Percentiles rank a stretch among this genome's conserved stretches.
These are phyloP conservation scores for Halenospora varia DNA, from an alignment of 495 filamentous ascomycete species.

Conservation along the genomic window DNA sequence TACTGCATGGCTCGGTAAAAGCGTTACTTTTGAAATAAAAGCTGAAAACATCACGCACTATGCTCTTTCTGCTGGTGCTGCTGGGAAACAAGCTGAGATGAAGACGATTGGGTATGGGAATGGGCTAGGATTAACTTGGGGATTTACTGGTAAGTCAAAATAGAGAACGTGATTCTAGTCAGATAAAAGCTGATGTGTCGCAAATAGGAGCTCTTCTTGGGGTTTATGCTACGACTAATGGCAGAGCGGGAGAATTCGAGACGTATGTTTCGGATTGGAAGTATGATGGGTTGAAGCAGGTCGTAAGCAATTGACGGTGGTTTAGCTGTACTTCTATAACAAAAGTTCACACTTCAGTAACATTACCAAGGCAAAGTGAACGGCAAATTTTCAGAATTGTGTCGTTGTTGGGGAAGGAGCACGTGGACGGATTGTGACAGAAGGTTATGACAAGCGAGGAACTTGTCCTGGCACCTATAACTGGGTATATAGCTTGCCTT, in stretches of 20 bases:
- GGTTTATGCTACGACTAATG: slow-evolving; percentile 48
- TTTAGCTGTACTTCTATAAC: no score
- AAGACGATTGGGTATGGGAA: slow-evolving; percentile 3
- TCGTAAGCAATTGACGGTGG: slow-evolving; percentile 18
- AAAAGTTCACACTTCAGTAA: no score
- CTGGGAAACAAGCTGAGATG: not conserved
- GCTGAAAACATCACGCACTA: slow-evolving; percentile 6
- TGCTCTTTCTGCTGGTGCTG: slow-evolving; percentile 1
- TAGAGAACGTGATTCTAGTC: not conserved
- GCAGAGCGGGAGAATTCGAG: slow-evolving; percentile 33
- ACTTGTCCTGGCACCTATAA: no score
- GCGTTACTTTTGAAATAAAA: slow-evolving; percentile 1
- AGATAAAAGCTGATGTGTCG: not conserved
- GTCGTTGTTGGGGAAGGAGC: no score
- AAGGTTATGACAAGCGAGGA: no score
- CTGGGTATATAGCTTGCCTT: no score
- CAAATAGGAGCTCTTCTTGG: slow-evolving; percentile 31
- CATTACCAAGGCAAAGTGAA: no score
- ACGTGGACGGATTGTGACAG: no score
- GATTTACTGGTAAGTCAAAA: slow-evolving; percentile 15
- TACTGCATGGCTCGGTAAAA: not conserved
- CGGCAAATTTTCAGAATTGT: no score
- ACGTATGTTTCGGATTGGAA: slow-evolving; percentile 43
- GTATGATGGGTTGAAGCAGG: slow-evolving; percentile 40
- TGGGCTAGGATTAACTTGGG: slow-evolving; percentile 15